Conservation (phyloP, 306 rosid genomes). For the Quercus glauca region DNA sequence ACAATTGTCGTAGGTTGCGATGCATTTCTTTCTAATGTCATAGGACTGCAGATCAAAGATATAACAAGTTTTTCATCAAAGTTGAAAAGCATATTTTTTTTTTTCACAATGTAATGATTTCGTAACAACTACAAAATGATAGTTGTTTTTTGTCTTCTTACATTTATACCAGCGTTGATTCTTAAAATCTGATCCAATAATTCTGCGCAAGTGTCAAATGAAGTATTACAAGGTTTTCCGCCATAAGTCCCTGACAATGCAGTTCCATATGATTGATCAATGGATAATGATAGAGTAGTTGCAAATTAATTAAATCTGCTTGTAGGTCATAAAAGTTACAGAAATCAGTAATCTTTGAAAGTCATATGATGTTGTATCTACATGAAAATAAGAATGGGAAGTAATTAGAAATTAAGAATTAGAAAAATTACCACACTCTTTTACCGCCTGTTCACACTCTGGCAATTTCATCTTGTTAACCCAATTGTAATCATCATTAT, state of each 20-base stretch:
- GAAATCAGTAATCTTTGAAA: neutral
- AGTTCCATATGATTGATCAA: slow-evolving; percentile 11
- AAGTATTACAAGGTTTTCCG: slow-evolving; percentile 44
- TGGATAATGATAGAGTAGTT: neutral
- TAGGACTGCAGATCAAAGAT: slow-evolving; percentile 59
- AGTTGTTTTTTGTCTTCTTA: slow-evolving; percentile 31
- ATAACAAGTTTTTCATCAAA: slow-evolving; percentile 14
- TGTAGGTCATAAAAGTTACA: neutral
- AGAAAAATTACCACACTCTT: slow-evolving; percentile 55
- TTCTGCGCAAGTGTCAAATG: slow-evolving; percentile 35
- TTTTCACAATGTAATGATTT: neutral
- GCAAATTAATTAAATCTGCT: neutral
- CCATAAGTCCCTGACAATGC: slow-evolving; percentile 52
- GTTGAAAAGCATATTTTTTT: neutral
- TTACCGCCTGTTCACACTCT: slow-evolving; percentile 48
- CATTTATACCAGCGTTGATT: slow-evolving; percentile 46
- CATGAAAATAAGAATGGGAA: neutral
- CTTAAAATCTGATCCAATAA: slow-evolving; percentile 46
- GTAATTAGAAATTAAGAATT: neutral
- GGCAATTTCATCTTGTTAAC: slow-evolving; percentile 50
- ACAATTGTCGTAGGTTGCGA: slow-evolving; percentile 26
- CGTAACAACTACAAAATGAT: neutral
- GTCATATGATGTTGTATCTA: neutral
- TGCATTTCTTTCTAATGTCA: slow-evolving; percentile 81
- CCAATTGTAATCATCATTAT: slow-evolving; percentile 33